Conservation (phyloP, 179 eudicot genomes). For the Vitellaria paradoxa region DNA sequence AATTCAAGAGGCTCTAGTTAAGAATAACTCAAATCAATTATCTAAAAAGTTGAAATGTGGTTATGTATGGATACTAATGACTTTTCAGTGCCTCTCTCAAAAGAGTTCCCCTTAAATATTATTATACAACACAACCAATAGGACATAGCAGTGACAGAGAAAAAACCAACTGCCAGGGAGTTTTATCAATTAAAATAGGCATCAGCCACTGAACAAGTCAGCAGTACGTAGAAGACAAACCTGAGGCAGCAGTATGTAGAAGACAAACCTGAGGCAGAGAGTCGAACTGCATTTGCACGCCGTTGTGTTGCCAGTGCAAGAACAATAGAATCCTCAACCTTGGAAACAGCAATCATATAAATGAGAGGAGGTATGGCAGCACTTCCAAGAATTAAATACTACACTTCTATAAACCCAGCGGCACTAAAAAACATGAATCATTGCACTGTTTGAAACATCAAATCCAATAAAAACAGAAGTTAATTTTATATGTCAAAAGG, state of each 20-base stretch:
- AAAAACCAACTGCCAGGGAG: no score
- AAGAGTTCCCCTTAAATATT: no score
- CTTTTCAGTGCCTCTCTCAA: no score
- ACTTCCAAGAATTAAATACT: neutral
- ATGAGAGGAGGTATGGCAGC: neutral
- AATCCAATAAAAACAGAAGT: neutral
- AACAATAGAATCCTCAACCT: slow-evolving; percentile 86
- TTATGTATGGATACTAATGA: no score
- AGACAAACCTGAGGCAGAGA: slow-evolving; percentile 23
- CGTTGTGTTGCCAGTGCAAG: slow-evolving; percentile 76
- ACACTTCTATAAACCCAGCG: neutral
- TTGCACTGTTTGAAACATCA: neutral
- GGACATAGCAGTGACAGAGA: no score
- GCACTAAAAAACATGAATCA: neutral
- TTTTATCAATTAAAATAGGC: no score
- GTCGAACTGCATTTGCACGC: slow-evolving; percentile 70
- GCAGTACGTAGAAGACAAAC: no score
- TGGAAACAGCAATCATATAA: slow-evolving; percentile 14
- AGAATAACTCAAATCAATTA: no score
- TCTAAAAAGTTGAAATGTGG: no score
- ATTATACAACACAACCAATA: no score
- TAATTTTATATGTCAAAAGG: neutral
- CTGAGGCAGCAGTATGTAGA: slow-evolving; percentile 10
- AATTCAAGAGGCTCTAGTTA: no score
- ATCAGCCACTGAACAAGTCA: no score